Evolutionary conservation across 768 basidiomycete genomes (phyloP), one percentile per base, ranked within the genome.

Genomic region (Trametes maxima): DNA sequence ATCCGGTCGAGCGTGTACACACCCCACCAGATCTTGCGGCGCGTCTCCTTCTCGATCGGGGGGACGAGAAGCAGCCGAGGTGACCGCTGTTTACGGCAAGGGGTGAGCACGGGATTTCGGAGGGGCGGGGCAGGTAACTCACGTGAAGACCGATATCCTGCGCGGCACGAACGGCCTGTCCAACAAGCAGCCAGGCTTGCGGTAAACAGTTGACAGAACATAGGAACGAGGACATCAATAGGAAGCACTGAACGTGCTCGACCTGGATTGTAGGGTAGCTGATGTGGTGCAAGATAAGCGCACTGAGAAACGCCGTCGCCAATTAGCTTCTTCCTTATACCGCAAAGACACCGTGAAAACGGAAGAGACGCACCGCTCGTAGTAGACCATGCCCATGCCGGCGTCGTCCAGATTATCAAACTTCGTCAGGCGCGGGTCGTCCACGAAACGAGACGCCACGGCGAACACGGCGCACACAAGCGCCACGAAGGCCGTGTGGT

Each of bases 61-160:
- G 85, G 77, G 37, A 94, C 79, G 17, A 79, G 70, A 47, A 95
- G 80, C 46, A 91, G 84, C 52, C 88, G 85, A 4, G 92, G 89
- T 2, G 93, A 93, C 59, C 94, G 89, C 93, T 95, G 66, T 40
- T 46, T 43, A 62, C 35, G 45, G 53, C 54, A 64, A n/a, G 37
- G 37, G 57, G 33, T 62, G 49, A 59, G 63, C 57, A 59, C 59
- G 59, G 51, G 47, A 50, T 19, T n/a, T 56, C 54, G 54, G 52
- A 54, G 21, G 59, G 22, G 54, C 60, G 43, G 36, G 37, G 2
- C 40, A 52, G 17, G 24, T 60, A 50, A 72, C 92, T 80, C 76
- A 95, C 93, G 77, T 95, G 94, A 67, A 96, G 82, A 46, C 94
- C 94, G 43, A 95, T 80, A 76, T 96, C 94, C 73, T 95, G 94